Evolutionary conservation across 208 protist genomes (phyloP), one percentile per base, ranked within the genome.

Genomic region (Leishmania gerbilli): DNA sequence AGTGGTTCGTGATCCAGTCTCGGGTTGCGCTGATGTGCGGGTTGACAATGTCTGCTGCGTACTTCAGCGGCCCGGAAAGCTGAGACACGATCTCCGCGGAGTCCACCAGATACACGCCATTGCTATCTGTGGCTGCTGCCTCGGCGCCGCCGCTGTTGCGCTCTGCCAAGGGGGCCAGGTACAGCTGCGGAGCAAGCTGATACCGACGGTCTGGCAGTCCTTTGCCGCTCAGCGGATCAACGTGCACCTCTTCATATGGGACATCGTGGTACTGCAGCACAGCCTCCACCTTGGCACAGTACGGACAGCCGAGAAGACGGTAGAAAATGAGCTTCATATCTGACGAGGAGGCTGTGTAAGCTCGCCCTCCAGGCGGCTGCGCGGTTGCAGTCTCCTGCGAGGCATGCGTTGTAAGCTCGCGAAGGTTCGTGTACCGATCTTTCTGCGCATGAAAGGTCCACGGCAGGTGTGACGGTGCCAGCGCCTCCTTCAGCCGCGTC

Each of bases 281-380:
- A 37, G 89, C 87, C 79, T 95, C 84, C 60, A 98, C 92, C 82
- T 96, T 98, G 27, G 88, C 93, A 76, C 92, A 98, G 80, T 93
- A 97, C 5, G 95, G 95, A 79, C 95, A 98, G 45, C 93, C 92
- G 21, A 94, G 84, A 5, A 96, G 86, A 0, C 90, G 89, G 80
- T 95, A 96, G 24, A 98, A 85, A 34, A 87, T 84, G 17, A 95
- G 17, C 68, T 85, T 78, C 67, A 91, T 83, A 65, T 92, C 90
- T 0, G 71, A 80, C 49, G 53, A 72, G n/a, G 68, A 86, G 51
- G 71, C 47, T 19, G 72, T 79, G 74, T 80, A 81, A 56, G 40
- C 67, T 37, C 68, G 77, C 3, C 64, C 37, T 76, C 37, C 53
- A 55, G 71, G n/a, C 15, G 69, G 21, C n/a, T n/a, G 24, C 42